phyloP scores from a whole-genome alignment of 768 basidiomycete species.

The Nidularia pulvinata region DNA sequence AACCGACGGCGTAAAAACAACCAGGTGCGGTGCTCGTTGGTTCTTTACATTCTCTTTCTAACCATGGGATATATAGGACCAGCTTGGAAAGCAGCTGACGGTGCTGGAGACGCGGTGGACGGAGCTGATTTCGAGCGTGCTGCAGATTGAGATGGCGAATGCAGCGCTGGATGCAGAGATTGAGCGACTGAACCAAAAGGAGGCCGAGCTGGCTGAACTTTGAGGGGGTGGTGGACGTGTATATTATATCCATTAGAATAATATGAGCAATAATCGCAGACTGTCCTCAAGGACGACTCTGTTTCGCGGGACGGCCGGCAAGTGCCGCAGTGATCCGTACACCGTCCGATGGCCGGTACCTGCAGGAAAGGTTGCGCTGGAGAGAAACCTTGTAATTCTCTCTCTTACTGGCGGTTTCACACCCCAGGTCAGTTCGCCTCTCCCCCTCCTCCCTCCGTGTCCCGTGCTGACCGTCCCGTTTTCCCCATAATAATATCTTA shows the following conservation, averaged over 20 bases:
- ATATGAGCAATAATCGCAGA: background rate
- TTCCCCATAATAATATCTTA: conserved; percentile 4
- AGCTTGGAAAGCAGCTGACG: conserved; percentile 76
- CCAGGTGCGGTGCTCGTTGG: conserved; percentile 49
- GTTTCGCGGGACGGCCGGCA: too few relatives aligned
- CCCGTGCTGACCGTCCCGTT: background rate
- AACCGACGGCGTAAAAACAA: conserved; percentile 88
- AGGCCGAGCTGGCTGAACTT: conserved; percentile 58
- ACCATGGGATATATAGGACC: conserved; percentile 54
- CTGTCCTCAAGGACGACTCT: too few relatives aligned
- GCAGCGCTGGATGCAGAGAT: conserved; percentile 85
- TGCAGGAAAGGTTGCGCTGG: background rate
- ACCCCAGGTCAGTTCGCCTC: background rate
- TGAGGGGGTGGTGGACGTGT: conserved; percentile 9
- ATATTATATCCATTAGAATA: background rate
- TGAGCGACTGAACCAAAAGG: conserved; percentile 52
- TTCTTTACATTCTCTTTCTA: background rate
- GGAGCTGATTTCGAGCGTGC: conserved; percentile 84
- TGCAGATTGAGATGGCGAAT: conserved; percentile 97
- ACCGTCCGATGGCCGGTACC: background rate
- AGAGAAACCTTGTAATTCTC: background rate
- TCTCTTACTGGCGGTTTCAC: background rate
- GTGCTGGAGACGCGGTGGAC: conserved; percentile 90
- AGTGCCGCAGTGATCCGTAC: background rate
- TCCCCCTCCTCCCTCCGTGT: background rate